Conservation (phyloP, 139 green algal genomes). For the Chara braunii region DNA sequence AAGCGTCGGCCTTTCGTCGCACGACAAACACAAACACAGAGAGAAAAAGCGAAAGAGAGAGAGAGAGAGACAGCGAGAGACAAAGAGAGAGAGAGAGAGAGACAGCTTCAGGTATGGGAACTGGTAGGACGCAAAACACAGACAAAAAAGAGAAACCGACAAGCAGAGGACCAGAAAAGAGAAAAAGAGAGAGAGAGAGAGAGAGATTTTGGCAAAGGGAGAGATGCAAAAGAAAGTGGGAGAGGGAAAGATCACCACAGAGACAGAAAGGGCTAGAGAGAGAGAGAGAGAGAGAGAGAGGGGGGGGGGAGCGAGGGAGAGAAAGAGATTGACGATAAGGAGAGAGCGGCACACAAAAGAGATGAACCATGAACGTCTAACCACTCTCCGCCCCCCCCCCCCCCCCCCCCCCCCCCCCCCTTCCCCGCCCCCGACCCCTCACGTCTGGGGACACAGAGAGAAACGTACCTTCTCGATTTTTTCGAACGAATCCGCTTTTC, state of each 20-base stretch:
- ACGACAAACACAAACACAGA: too few relatives aligned
- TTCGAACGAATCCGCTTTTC: slow-evolving; percentile 36
- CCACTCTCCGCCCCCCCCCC: too few relatives aligned
- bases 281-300: not conserved
- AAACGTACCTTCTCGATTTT: slow-evolving; percentile 38
- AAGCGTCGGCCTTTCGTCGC: too few relatives aligned
- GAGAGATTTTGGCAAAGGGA: not conserved
- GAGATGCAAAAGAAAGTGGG: not conserved
- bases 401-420: too few relatives aligned
- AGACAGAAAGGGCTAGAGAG: not conserved
- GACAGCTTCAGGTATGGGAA: too few relatives aligned
- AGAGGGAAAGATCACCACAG: not conserved
- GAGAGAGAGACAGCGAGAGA: too few relatives aligned
- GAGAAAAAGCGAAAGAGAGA: too few relatives aligned
- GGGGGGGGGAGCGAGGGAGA: not conserved
- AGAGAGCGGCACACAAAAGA: too few relatives aligned
- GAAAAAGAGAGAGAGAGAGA: not conserved
- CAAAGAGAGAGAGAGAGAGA: too few relatives aligned
- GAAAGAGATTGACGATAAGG: not conserved
- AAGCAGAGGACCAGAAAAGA: not conserved
- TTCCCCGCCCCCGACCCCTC: too few relatives aligned
- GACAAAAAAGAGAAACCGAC: not conserved
- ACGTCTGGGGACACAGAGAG: not conserved
- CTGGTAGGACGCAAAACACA: too few relatives aligned
- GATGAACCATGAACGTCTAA: too few relatives aligned